A percentile compares a stretch with the other conserved stretches of the same genome.
Conservation (phyloP, 176 grass and related monocot genomes). For the Eleusine coracana region DNA sequence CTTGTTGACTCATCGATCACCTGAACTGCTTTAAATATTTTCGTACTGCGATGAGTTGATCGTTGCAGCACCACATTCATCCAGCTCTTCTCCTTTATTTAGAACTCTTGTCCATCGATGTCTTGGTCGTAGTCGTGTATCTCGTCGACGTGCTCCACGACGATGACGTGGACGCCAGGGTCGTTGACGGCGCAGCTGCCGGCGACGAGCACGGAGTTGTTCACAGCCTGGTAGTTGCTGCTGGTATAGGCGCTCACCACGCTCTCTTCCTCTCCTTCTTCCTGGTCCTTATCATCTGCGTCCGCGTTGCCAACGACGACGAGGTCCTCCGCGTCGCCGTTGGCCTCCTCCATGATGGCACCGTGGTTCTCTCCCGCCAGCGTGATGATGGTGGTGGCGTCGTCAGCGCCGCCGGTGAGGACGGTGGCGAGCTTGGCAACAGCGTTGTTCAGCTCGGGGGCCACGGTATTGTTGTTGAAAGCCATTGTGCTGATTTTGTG, state of each 20-base stretch:
- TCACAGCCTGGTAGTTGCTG: conserved; percentile 98
- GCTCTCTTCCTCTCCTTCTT: conserved; percentile 29
- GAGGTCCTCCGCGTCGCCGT: conserved; percentile 36
- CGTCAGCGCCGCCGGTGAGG: conserved; percentile 3
- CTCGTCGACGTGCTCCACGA: conserved; percentile 55
- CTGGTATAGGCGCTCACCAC: conserved; percentile 59
- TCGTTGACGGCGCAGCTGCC: conserved; percentile 71
- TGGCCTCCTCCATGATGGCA: conserved; percentile 49
- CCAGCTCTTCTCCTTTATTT: not conserved
- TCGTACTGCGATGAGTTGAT: not conserved
- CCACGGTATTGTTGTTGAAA: conserved; percentile 31
- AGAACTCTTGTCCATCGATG: not conserved
- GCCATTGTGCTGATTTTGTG: conserved; percentile 1
- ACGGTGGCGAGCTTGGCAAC: conserved; percentile 53
- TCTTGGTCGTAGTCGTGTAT: conserved; percentile 31
- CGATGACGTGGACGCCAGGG: conserved; percentile 70
- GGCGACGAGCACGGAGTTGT: conserved; percentile 87
- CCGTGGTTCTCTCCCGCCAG: conserved; percentile 71
- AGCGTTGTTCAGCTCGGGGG: conserved; percentile 41
- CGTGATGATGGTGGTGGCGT: conserved; percentile 54
- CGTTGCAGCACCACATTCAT: too few species aligned
- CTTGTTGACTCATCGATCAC: not conserved
- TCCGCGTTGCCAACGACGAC: conserved; percentile 47
- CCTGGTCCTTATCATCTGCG: not conserved
- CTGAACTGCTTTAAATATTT: not conserved